phyloP scores from a whole-genome alignment of 768 basidiomycete species.

The Dacryopinax spathularia region DNA sequence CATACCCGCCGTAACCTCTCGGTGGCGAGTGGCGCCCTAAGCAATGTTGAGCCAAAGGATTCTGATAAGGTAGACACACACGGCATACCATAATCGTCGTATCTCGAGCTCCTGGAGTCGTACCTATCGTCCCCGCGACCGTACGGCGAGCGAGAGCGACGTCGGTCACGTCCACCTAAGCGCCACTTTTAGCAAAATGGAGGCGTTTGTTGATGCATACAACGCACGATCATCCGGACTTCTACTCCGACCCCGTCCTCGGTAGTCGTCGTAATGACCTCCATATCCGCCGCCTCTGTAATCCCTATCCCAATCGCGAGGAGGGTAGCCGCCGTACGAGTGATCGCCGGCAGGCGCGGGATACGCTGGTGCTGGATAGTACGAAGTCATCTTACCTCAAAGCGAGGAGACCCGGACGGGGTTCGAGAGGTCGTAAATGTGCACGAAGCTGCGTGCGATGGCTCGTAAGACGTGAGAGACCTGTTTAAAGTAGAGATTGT shows the following conservation, averaged over 20 bases:
- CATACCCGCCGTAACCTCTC: constrained; percentile 28
- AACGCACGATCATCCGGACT: neutral
- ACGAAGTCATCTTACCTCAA: constrained; percentile 4
- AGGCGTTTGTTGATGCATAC: neutral
- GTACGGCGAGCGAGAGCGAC: constrained; percentile 64
- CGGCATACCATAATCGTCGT: constrained; percentile 62
- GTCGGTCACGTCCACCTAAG: constrained; percentile 54
- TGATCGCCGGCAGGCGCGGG: neutral
- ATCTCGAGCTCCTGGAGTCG: constrained; percentile 69
- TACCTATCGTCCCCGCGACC: constrained; percentile 54
- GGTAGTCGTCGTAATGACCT: neutral
- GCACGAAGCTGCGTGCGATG: neutral
- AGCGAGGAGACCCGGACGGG: neutral
- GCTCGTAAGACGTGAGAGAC: neutral
- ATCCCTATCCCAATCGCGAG: neutral
- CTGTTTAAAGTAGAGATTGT: neutral
- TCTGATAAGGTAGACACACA: neutral
- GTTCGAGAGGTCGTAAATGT: neutral
- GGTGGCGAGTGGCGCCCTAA: constrained; percentile 31
- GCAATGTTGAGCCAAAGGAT: neutral
- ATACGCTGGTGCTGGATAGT: neutral
- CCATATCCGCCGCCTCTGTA: neutral
- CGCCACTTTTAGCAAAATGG: neutral
- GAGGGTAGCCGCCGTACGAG: neutral
- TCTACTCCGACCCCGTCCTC: neutral